phyloP scores from a whole-genome alignment of 1,284 basidiomycete genomes.

The Cutaneotrichosporon cyanovorans region DNA sequence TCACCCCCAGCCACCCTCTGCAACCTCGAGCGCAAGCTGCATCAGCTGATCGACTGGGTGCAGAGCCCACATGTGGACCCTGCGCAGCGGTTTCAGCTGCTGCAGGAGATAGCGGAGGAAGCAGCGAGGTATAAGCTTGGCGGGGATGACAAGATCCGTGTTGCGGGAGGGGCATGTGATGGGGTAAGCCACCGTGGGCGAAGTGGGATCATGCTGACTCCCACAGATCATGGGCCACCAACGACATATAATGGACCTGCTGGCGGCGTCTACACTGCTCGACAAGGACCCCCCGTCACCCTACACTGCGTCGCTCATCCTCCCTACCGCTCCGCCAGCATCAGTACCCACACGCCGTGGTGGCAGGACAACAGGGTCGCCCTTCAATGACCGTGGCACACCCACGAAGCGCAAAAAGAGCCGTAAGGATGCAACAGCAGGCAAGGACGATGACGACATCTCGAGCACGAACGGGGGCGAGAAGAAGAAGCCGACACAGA shows the following conservation, averaged over 20 bases:
- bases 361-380: conserved; percentile 36
- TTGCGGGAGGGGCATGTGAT: conserved; percentile 89
- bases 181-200: conserved; percentile 49
- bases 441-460: conserved; percentile 39
- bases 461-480: conserved; percentile 27
- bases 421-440: conserved; percentile 19
- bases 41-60: conserved; percentile 64
- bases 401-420: conserved; percentile 39
- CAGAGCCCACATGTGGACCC: conserved; percentile 60
- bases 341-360: conserved; percentile 30
- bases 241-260: conserved; percentile 53
- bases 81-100: conserved; percentile 73
- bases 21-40: conserved; percentile 69
- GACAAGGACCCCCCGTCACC: conserved; percentile 47
- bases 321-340: conserved; percentile 53
- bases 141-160: conserved; percentile 97
- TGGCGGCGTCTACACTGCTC: conserved; percentile 46
- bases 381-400: conserved; percentile 27
- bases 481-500: conserved; percentile 29
- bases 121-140: conserved; percentile 85
- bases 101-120: conserved; percentile 90
- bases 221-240: conserved; percentile 60
- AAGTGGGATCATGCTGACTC: not conserved
- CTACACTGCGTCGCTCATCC: conserved; percentile 57
- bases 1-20: conserved; percentile 56